Evolutionary conservation across 148 eudicot genomes (phyloP), one percentile per base, ranked within the genome.

Genomic region (Euryodendron excelsum): DNA sequence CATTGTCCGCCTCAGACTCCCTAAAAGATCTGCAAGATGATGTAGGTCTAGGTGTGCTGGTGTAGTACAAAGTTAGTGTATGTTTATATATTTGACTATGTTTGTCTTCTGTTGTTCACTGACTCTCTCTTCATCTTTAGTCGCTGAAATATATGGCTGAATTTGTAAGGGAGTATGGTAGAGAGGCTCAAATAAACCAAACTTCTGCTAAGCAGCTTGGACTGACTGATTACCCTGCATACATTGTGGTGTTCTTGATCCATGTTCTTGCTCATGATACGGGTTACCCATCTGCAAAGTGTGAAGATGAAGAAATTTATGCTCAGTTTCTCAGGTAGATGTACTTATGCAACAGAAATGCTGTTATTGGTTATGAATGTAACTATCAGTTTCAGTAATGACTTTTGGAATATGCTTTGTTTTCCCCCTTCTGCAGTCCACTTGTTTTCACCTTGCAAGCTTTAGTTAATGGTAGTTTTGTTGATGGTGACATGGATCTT

Each of bases 201-300:
- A 63, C 81, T 78, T 77, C 82, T 47, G 76, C 65, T 33, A 50
- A 66, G 63, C 82, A 88, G 76, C 82, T 64, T 70, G 84, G 80
- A 83, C 70, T 82, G 81, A 84, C 89, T 25, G 81, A 86, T 83
- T 69, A 77, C 76, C 93, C 98, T 41, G 92, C 83, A 55, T 95
- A 91, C 80, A 78, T 90, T 53, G 89, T 91, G 60, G 96, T 93
- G 80, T 95, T 84, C 83, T 83, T 95, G 85, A 85, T 95, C 84
- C 93, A 95, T 83, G 82, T 93, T 72, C 96, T 95, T 83, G 93
- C 98, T 78, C 98, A 93, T 86, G 94, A 90, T 90, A 53, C 79
- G 53, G 81, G 69, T 56, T 95, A 90, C 80, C 93, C 94, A 14
- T 72, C 86, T 69, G 73, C 79, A 61, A 82, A 86, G 72, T 85